Evolutionary conservation across 2,329 filamentous ascomycete genomes (phyloP).

Genomic region (Penicillium paneum): DNA sequence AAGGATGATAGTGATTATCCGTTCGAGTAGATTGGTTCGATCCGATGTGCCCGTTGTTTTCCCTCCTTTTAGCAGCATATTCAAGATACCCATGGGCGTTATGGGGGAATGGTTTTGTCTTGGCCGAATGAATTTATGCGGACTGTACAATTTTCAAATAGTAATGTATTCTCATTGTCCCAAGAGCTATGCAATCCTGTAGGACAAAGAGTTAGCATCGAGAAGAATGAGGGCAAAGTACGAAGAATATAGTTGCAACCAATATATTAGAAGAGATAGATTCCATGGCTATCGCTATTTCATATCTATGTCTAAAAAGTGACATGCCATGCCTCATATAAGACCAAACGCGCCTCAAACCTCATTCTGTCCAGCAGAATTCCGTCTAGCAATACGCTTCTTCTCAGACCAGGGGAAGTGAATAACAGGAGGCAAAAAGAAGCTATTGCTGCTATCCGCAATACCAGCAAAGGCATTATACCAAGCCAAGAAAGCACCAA

Average conservation of each 20-base stretch:
- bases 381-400: not conserved
- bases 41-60: not conserved
- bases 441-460: slow-evolving; percentile 50
- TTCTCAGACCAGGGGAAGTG: slow-evolving; percentile 28
- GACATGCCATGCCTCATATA: not conserved
- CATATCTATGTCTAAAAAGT: not conserved
- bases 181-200: not conserved
- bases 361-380: not conserved
- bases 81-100: slow-evolving; percentile 8
- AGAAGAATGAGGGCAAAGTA: not conserved
- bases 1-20: not conserved
- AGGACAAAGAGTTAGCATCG: not conserved
- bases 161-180: not conserved
- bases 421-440: slow-evolving; percentile 24
- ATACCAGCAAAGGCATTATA: slow-evolving; percentile 56
- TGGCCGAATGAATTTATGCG: not conserved
- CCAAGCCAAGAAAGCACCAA: slow-evolving; percentile 55
- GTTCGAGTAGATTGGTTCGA: not conserved
- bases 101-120: not conserved
- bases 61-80: slow-evolving; percentile 6
- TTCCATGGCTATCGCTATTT: not conserved
- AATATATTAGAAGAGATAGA: not conserved
- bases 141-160: not conserved
- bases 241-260: no score
- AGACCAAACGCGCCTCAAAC: not conserved